A percentile compares a stretch with the other conserved stretches of the same genome.
These are phyloP conservation scores for Sporothrix globosa DNA, from an alignment of 2,329 filamentous ascomycete genomes.

Conservation along the genomic window DNA sequence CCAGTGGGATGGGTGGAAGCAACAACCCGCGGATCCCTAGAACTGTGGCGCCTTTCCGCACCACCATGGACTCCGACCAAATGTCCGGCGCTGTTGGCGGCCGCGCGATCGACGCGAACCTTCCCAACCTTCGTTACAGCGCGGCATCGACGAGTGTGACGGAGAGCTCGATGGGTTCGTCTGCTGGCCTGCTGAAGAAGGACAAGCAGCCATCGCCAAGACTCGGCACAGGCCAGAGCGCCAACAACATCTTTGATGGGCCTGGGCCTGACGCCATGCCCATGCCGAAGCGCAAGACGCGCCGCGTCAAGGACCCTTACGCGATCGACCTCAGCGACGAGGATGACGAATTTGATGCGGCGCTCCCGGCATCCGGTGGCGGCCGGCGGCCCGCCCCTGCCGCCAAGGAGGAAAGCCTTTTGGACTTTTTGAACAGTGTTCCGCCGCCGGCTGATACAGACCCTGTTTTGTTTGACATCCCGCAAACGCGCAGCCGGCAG, in stretches of 20 bases:
- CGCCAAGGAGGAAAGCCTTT: slow-evolving; percentile 67
- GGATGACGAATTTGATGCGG: slow-evolving; percentile 51
- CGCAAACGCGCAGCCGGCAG: slow-evolving; percentile 41
- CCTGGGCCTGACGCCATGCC: slow-evolving; percentile 53
- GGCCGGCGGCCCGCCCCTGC: slow-evolving; percentile 47
- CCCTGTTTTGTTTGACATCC: slow-evolving; percentile 44
- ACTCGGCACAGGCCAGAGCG: background rate
- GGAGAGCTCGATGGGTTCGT: slow-evolving; percentile 74
- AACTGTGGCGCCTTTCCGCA: slow-evolving; percentile 81
- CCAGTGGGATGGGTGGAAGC: slow-evolving; percentile 49
- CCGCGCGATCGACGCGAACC: slow-evolving; percentile 59
- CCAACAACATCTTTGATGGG: slow-evolving; percentile 50
- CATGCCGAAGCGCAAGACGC: slow-evolving; percentile 74
- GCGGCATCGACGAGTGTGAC: slow-evolving; percentile 61
- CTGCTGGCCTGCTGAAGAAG: slow-evolving; percentile 66
- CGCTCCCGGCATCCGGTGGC: slow-evolving; percentile 34
- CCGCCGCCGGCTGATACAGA: slow-evolving; percentile 63
- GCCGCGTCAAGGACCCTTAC: slow-evolving; percentile 84
- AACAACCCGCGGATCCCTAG: slow-evolving; percentile 74
- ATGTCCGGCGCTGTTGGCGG: slow-evolving; percentile 59
- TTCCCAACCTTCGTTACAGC: slow-evolving; percentile 60
- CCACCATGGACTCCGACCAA: slow-evolving; percentile 84
- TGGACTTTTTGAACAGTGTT: slow-evolving; percentile 73
- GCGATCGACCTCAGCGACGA: slow-evolving; percentile 83
- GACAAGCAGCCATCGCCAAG: slow-evolving; percentile 37